phyloP scores from a whole-genome alignment of 495 filamentous ascomycete genomes.

The Xylaria castorea region DNA sequence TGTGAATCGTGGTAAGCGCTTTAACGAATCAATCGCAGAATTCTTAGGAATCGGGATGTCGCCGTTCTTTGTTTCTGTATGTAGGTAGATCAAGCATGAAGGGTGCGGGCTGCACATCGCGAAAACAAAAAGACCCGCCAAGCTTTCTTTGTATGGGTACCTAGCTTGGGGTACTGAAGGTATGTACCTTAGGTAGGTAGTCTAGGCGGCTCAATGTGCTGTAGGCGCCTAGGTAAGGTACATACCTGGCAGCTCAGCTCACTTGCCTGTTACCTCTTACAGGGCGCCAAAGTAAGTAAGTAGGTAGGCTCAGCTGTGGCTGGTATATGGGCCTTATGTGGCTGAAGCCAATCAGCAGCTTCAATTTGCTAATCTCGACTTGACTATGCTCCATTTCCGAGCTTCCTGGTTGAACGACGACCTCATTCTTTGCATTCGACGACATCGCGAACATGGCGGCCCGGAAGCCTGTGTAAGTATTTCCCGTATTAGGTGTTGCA shows the following conservation, averaged over 20 bases:
- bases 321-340: slow-evolving; percentile 25
- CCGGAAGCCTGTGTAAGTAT: slow-evolving; percentile 57
- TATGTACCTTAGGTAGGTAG: neutral
- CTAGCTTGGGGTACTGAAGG: neutral
- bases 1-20: neutral
- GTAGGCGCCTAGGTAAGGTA: no score
- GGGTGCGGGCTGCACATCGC: slow-evolving; percentile 13
- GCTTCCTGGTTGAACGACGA: slow-evolving; percentile 36
- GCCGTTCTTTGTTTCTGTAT: slow-evolving; percentile 9
- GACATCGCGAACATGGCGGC: slow-evolving; percentile 54
- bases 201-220: no score
- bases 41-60: neutral
- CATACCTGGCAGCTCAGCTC: no score
- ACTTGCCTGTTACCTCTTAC: no score
- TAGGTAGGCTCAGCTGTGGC: slow-evolving; percentile 5
- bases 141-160: neutral
- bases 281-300: no score
- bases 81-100: neutral
- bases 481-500: neutral
- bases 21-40: neutral
- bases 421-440: slow-evolving; percentile 30
- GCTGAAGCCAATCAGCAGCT: slow-evolving; percentile 43
- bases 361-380: slow-evolving; percentile 41
- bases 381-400: slow-evolving; percentile 35
- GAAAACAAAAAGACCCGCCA: slow-evolving; percentile 26